A percentile compares a stretch with the other conserved stretches of the same genome.
Evolutionary conservation across 1,284 basidiomycete species (phyloP).

Genomic region (Heliocybe sulcata): DNA sequence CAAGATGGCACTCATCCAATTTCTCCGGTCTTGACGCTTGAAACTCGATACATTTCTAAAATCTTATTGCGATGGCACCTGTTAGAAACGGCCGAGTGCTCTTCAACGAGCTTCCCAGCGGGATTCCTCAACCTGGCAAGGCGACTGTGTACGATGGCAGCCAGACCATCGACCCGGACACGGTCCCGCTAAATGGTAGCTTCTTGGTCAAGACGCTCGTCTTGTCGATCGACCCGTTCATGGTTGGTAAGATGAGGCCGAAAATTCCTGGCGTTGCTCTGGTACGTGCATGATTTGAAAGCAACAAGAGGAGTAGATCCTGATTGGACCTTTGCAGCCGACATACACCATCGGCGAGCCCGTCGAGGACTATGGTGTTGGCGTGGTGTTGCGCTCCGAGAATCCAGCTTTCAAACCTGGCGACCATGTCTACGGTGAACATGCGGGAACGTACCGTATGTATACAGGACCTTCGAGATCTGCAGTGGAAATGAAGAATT

Average conservation of each 20-base stretch:
- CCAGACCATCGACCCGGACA: slow-evolving; percentile 29
- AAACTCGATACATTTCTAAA: neutral
- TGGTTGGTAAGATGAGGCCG: slow-evolving; percentile 21
- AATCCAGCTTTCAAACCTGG: slow-evolving; percentile 27
- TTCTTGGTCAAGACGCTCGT: slow-evolving; percentile 27
- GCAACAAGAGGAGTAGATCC: neutral
- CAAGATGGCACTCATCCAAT: no score
- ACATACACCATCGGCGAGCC: slow-evolving; percentile 15
- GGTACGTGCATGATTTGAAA: neutral
- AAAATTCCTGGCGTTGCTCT: slow-evolving; percentile 4
- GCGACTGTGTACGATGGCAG: slow-evolving; percentile 21
- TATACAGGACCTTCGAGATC: neutral
- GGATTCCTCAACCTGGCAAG: slow-evolving; percentile 21
- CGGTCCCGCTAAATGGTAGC: slow-evolving; percentile 25
- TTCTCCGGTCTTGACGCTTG: no score
- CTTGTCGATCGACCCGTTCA: slow-evolving; percentile 28
- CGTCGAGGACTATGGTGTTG: slow-evolving; percentile 24
- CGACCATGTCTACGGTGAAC: slow-evolving; percentile 33
- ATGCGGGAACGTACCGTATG: slow-evolving; percentile 13
- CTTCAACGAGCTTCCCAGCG: slow-evolving; percentile 8
- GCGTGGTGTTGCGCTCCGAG: slow-evolving; percentile 38
- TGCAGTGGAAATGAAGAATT: neutral
- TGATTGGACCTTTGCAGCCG: slow-evolving; percentile 8
- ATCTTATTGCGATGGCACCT: slow-evolving; percentile 1
- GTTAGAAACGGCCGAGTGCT: neutral